Evolutionary conservation across 2,329 filamentous ascomycete species (phyloP).

Genomic region (Alternaria dauci): DNA sequence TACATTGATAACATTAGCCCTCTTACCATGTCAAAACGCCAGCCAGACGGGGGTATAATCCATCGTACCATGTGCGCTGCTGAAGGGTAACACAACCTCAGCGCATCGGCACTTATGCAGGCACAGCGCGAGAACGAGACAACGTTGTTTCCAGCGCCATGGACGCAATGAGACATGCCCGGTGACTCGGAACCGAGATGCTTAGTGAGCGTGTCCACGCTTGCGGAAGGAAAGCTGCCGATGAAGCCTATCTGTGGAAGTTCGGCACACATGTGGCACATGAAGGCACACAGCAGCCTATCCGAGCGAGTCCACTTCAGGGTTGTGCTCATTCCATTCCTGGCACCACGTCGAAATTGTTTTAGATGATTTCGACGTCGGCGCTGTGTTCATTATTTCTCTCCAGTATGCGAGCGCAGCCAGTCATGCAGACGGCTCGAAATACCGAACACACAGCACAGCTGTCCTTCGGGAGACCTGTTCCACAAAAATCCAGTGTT

Average conservation of each 20-base stretch:
- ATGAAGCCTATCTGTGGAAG: not conserved
- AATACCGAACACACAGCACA: not conserved
- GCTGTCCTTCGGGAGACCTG: not conserved
- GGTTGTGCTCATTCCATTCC: not conserved
- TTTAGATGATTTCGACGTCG: not conserved
- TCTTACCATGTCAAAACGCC: slow-evolving; percentile 1
- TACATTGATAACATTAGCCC: not conserved
- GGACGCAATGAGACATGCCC: slow-evolving; percentile 29
- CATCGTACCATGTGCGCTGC: slow-evolving; percentile 18
- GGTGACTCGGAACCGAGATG: slow-evolving; percentile 3
- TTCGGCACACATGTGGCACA: not conserved
- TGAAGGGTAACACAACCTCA: not conserved
- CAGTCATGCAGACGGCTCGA: not conserved
- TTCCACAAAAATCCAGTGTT: not conserved
- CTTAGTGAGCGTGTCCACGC: not conserved
- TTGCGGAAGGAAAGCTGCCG: not conserved
- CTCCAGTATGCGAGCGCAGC: not conserved
- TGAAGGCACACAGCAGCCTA: slow-evolving; percentile 1
- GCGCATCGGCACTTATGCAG: slow-evolving; percentile 13
- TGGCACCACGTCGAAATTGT: not conserved
- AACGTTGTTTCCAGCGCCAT: slow-evolving; percentile 14
- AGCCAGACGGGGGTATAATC: slow-evolving; percentile 15
- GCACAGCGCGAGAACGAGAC: slow-evolving; percentile 6
- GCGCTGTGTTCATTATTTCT: not conserved
- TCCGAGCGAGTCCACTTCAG: not conserved